These are phyloP conservation scores for Fusarium clavum DNA, from an alignment of 2,329 filamentous ascomycete genomes.

Conservation along the genomic window DNA sequence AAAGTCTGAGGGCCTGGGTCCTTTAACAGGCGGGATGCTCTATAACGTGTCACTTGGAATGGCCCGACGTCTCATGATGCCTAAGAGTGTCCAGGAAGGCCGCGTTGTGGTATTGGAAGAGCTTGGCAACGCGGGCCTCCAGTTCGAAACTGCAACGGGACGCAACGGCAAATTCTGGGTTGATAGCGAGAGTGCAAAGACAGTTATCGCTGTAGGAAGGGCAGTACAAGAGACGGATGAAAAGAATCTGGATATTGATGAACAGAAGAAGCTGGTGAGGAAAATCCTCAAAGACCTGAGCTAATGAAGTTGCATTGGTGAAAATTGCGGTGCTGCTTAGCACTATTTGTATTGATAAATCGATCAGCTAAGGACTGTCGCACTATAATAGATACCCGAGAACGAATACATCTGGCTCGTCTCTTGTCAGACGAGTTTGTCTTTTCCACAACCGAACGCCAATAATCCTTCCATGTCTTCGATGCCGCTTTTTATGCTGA, in stretches of 20 bases:
- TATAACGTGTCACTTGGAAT: conserved; percentile 84
- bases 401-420: conserved; percentile 39
- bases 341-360: conserved; percentile 40
- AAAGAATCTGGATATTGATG: conserved; percentile 69
- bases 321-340: conserved; percentile 26
- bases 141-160: conserved; percentile 94
- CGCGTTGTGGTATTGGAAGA: conserved; percentile 81
- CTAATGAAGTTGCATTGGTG: conserved; percentile 47
- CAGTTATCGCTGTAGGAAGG: conserved; percentile 80
- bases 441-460: conserved; percentile 41
- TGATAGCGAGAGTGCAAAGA: conserved; percentile 78
- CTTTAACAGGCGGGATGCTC: conserved; percentile 85
- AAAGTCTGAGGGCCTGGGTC: conserved; percentile 88
- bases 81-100: conserved; percentile 69
- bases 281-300: conserved; percentile 71
- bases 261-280: conserved; percentile 77
- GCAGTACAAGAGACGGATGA: conserved; percentile 84
- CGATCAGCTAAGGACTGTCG: conserved; percentile 34
- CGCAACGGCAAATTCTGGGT: conserved; percentile 95
- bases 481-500: conserved; percentile 29
- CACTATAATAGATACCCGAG: conserved; percentile 46
- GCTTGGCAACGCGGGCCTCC: conserved; percentile 78
- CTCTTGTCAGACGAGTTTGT: conserved; percentile 28
- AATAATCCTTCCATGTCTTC: conserved; percentile 22
- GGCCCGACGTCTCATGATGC: conserved; percentile 80